These are phyloP conservation scores for Dothideomycetes sp. DNA, from an alignment of 2,329 filamentous ascomycete genomes.

Conservation along the genomic window DNA sequence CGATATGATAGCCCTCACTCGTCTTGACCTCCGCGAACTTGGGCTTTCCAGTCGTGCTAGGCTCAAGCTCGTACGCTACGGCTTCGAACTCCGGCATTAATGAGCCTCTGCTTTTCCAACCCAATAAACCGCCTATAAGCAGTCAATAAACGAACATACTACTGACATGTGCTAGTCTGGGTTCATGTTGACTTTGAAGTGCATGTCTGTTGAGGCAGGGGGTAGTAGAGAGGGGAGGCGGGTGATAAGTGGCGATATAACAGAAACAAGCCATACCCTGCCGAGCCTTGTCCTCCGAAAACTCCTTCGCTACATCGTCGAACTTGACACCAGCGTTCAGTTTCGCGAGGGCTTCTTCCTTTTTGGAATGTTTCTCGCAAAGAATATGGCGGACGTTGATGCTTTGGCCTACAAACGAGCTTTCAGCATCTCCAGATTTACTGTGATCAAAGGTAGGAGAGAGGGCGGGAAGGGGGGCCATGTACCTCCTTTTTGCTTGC, in stretches of 20 bases:
- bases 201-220: too few species aligned
- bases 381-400: constrained; percentile 69
- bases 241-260: too few species aligned
- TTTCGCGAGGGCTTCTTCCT: constrained; percentile 63
- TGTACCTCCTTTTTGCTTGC: constrained; percentile 36
- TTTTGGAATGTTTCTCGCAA: constrained; percentile 68
- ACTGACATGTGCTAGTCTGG: neutral
- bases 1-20: constrained; percentile 65
- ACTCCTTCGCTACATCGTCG: constrained; percentile 61
- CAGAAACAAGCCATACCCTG: constrained; percentile 39
- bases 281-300: constrained; percentile 66
- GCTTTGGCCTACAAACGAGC: constrained; percentile 40
- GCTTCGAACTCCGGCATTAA: constrained; percentile 61
- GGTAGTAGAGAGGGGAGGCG: too few species aligned
- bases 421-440: too few species aligned
- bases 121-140: constrained; percentile 52
- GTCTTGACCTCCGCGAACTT: constrained; percentile 64
- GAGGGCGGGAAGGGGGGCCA: neutral
- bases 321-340: constrained; percentile 58
- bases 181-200: neutral
- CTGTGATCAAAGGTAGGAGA: too few species aligned
- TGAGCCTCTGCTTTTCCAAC: constrained; percentile 60
- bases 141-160: neutral
- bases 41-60: constrained; percentile 53
- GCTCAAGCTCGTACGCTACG: constrained; percentile 57